Base-by-base conservation (phyloP, 2,329 filamentous ascomycete species). In the Cladosporium cucumerinum region DNA sequence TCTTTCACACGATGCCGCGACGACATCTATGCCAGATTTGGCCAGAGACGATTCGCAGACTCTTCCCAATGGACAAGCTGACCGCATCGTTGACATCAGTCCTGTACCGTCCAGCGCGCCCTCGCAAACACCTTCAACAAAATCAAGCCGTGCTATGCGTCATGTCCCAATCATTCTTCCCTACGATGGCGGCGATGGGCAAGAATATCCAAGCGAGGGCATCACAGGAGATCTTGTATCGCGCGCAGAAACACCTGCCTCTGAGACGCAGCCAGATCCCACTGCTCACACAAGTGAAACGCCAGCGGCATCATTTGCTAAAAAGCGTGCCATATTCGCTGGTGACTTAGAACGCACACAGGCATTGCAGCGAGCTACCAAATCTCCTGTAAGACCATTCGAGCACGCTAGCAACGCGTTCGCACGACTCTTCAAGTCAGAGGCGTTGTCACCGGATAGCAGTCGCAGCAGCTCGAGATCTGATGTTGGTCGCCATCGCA, bases 391-490 rank as follows among this genome's bases (percentile, higher is more conserved):
- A 16, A 70, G 76, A 57, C 69, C 76, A 21, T 78, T 78, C 66
- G 76, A 78, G 61, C 75, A 76, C 64, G 76, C 76, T 69, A 77
- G 73, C 62, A 75, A 73, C 58, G 76, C 75, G 58, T 77, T 77
- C 69, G 76, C 74, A 8, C 72, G 72, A 63, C 70, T 78, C 10
- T 78, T 78, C 68, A 72, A 71, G 57, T 70, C 72, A 49, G 69
- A 72, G 57, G 23, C 61, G 7, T 26, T 30, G 28, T 25, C 60
- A 46, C 52, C 59, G 16, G 46, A 48, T 25, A 60, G 63, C 30
- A 58, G 63, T 36, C 59, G 63, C 34, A 60, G 57, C 57, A 54
- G 48, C n/a, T 36, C 43, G n/a, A 64, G 46, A 21, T 51, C 52
- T n/a, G 52, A 62, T 10, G 16, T 46, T 21, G 18, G 23, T 21